A percentile compares a stretch with the other conserved stretches of the same genome.
Evolutionary conservation across 2,329 filamentous ascomycete genomes (phyloP).

Genomic region (Fusarium abutilonis): DNA sequence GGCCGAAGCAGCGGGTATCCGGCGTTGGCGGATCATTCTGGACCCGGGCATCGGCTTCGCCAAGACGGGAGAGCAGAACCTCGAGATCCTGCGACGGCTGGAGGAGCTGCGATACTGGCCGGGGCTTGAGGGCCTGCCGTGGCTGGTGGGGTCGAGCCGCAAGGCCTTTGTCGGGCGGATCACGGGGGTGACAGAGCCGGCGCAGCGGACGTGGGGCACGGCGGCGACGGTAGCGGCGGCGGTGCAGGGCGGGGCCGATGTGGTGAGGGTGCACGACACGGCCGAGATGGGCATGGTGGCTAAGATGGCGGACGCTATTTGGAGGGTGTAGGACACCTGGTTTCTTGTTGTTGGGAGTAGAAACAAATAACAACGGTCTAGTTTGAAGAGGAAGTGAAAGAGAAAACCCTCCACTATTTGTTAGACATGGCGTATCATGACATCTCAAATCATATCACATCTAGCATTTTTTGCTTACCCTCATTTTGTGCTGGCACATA

Average conservation of each 20-base stretch:
- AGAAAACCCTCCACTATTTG: background rate
- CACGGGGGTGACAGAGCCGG: constrained; percentile 77
- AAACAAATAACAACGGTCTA: background rate
- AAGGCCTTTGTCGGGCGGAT: constrained; percentile 89
- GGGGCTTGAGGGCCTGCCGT: constrained; percentile 76
- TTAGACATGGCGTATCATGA: constrained; percentile 2
- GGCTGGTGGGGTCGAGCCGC: constrained; percentile 88
- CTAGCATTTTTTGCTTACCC: background rate
- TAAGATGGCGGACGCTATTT: constrained; percentile 93
- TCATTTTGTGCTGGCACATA: constrained; percentile 19
- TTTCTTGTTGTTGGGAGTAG: background rate
- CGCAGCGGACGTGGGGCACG: constrained; percentile 82
- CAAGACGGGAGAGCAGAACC: constrained; percentile 82
- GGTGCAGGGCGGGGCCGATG: constrained; percentile 86
- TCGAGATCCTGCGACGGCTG: constrained; percentile 77
- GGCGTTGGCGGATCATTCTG: constrained; percentile 92
- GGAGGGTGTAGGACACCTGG: constrained; percentile 58
- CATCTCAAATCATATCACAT: background rate
- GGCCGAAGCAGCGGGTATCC: constrained; percentile 82
- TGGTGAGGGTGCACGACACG: constrained; percentile 93
- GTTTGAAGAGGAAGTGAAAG: background rate
- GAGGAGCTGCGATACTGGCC: constrained; percentile 71
- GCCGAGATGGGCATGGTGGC: constrained; percentile 85
- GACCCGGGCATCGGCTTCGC: constrained; percentile 96
- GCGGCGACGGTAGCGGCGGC: constrained; percentile 88